Conservation (phyloP, 169 alveolate species). For the Perkinsus chesapeaki region DNA sequence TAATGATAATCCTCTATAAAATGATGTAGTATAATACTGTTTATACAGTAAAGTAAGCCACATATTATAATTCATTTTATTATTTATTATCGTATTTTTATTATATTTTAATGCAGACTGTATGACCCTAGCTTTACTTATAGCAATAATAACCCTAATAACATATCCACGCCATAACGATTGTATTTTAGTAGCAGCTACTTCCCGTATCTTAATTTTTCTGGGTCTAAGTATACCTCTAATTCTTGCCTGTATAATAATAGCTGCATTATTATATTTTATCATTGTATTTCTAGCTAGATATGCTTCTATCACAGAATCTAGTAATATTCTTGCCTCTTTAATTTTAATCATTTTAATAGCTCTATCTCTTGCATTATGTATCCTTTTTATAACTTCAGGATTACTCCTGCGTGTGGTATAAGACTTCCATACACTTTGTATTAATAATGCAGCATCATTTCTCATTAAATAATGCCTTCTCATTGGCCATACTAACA, state of each 20-base stretch:
- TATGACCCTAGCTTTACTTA: neutral
- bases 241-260: neutral
- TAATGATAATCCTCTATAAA: neutral
- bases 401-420: neutral
- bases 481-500: neutral
- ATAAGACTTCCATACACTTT: neutral
- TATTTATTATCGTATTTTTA: no score
- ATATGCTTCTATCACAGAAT: neutral
- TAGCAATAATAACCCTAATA: neutral
- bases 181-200: neutral
- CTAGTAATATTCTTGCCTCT: neutral
- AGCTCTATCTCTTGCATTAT: neutral
- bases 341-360: neutral
- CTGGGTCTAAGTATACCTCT: neutral
- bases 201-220: neutral
- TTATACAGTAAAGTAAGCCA: neutral
- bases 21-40: neutral
- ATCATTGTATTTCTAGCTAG: neutral
- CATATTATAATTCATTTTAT: no score
- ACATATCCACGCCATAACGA: neutral
- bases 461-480: neutral
- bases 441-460: neutral
- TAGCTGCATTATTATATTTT: neutral
- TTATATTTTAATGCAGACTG: neutral
- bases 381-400: neutral